Evolutionary conservation across 345 rosid genomes (phyloP).

Genomic region (Citrus inodora): DNA sequence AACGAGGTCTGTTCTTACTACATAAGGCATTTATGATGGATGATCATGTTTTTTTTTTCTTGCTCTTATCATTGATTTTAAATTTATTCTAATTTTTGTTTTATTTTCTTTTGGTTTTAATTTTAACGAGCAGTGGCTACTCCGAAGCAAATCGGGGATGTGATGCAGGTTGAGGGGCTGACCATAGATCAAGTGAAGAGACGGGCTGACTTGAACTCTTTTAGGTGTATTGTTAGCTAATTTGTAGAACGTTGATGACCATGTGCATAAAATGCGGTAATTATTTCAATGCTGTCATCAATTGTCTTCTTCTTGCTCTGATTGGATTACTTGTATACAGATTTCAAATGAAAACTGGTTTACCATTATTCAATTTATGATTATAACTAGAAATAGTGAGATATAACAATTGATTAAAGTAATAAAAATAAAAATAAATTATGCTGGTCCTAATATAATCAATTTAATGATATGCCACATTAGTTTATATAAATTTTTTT

Average conservation of each 20-base stretch:
- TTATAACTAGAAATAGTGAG: too few relatives aligned
- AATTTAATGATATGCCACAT: too few relatives aligned
- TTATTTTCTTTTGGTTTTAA: background rate
- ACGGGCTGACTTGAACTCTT: conserved; percentile 22
- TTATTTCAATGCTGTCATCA: too few relatives aligned
- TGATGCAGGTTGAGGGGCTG: conserved; percentile 29
- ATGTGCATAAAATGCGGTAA: background rate
- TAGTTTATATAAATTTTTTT: too few relatives aligned
- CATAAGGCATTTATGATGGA: background rate
- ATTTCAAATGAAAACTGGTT: too few relatives aligned
- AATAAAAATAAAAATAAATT: too few relatives aligned
- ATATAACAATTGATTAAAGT: too few relatives aligned
- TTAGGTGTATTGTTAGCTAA: background rate
- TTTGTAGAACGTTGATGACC: background rate
- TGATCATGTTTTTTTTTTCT: background rate
- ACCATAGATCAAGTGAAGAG: conserved; percentile 39
- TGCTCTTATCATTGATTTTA: background rate
- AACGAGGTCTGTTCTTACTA: conserved; percentile 11
- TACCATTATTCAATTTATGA: too few relatives aligned
- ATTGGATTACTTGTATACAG: too few relatives aligned
- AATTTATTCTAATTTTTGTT: background rate
- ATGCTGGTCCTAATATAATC: too few relatives aligned
- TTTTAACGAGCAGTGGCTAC: conserved; percentile 29
- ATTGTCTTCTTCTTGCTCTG: background rate
- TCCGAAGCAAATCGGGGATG: conserved; percentile 27